These are phyloP conservation scores for Penicillium palitans DNA, from an alignment of 2,329 filamentous ascomycete species.

Conservation along the genomic window DNA sequence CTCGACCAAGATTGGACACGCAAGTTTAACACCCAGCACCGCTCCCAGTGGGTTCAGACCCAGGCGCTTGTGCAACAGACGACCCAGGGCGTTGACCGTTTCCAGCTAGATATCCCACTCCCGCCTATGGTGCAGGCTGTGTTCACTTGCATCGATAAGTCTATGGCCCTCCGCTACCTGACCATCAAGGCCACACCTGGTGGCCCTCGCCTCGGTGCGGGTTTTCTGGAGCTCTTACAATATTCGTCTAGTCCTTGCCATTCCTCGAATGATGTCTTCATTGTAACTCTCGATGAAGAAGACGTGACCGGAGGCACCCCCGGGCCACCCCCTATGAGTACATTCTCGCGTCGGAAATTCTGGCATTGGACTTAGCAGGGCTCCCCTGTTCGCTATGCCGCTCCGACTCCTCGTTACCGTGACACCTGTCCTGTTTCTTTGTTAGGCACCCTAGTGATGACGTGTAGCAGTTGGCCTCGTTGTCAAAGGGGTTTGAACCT, in stretches of 20 bases:
- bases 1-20: not conserved
- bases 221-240: not conserved
- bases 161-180: not conserved
- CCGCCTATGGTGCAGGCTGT: not conserved
- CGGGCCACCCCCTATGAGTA: not conserved
- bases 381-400: not conserved
- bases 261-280: not conserved
- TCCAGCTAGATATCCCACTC: not conserved
- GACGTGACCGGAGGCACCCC: not conserved
- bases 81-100: not conserved
- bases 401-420: not conserved
- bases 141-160: not conserved
- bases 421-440: not conserved
- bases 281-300: not conserved
- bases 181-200: not conserved
- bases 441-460: not conserved
- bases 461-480: not conserved
- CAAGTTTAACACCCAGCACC: not conserved
- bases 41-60: not conserved
- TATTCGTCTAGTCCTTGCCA: not conserved
- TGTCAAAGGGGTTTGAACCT: not conserved
- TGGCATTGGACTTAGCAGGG: not conserved
- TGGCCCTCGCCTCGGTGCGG: not conserved
- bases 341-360: not conserved
- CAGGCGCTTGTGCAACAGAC: not conserved